Evolutionary conservation across 140 eudicot genomes (phyloP).

Genomic region (Ambrosia hybrid): DNA sequence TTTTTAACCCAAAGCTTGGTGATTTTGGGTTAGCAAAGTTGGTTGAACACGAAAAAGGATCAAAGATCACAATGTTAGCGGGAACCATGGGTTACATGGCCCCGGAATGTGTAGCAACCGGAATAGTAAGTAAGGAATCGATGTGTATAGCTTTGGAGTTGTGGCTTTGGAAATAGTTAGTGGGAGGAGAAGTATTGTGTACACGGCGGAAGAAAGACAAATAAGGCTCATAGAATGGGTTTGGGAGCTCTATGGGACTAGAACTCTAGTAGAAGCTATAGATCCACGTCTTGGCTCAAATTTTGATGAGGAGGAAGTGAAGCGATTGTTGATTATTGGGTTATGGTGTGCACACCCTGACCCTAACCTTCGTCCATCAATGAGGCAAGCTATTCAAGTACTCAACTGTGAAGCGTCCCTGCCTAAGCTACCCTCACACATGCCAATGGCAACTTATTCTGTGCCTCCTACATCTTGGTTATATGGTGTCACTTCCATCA

Average conservation of each 20-base stretch:
- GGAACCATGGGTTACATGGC: constrained; percentile 50
- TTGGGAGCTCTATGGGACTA: constrained; percentile 37
- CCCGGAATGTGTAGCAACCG: constrained; percentile 35
- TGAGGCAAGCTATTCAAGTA: too few species aligned
- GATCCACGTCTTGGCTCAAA: constrained; percentile 25
- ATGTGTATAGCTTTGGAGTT: constrained; percentile 49
- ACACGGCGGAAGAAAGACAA: constrained; percentile 16
- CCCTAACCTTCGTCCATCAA: too few species aligned
- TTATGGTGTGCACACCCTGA: too few species aligned
- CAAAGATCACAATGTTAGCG: constrained; percentile 31
- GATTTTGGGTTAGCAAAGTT: constrained; percentile 52
- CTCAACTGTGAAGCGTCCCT: too few species aligned
- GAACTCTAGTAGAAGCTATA: constrained; percentile 25
- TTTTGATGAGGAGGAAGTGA: constrained; percentile 8
- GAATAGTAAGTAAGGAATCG: constrained; percentile 41
- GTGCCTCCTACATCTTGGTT: too few species aligned
- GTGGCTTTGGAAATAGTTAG: constrained; percentile 41
- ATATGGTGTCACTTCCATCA: too few species aligned
- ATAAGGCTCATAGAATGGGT: constrained; percentile 31
- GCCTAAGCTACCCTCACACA: too few species aligned
- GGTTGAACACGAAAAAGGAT: constrained; percentile 40
- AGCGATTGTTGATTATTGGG: too few species aligned
- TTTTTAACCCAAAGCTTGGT: constrained; percentile 40
- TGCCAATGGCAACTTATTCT: too few species aligned
- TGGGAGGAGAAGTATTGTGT: constrained; percentile 37